Percentiles rank a stretch among this genome's conserved stretches.
phyloP scores from a whole-genome alignment of 2,329 filamentous ascomycete genomes.

The Zymoseptoria tritici region DNA sequence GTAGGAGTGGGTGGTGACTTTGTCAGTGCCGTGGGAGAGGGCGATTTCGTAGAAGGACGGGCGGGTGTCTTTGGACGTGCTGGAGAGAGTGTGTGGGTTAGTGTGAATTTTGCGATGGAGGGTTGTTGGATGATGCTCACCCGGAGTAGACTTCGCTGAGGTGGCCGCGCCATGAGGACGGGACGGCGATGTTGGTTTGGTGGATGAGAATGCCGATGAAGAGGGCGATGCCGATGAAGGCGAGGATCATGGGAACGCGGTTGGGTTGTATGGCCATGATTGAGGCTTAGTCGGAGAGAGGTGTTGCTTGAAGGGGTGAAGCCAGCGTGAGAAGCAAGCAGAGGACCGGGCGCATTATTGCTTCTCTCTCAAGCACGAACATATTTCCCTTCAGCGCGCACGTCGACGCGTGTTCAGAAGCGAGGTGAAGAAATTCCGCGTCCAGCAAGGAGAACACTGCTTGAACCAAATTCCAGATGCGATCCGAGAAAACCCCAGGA shows the following conservation, averaged over 20 bases:
- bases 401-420: not conserved
- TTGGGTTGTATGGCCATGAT: slow-evolving; percentile 9
- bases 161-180: not conserved
- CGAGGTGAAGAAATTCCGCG: not conserved
- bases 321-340: not conserved
- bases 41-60: slow-evolving; percentile 31
- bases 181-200: slow-evolving; percentile 5
- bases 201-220: slow-evolving; percentile 9
- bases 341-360: not conserved
- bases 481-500: not conserved
- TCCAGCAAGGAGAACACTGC: not conserved
- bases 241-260: slow-evolving; percentile 11
- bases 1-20: slow-evolving; percentile 35
- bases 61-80: not conserved
- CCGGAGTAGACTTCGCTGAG: not conserved
- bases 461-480: not conserved
- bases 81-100: not conserved
- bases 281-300: not conserved
- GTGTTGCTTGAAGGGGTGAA: not conserved
- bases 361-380: not conserved
- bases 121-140: not conserved
- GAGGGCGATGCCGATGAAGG: slow-evolving; percentile 7
- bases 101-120: not conserved
- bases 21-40: slow-evolving; percentile 34
- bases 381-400: no score